Conservation (phyloP, 495 filamentous ascomycete species). For the Glonium stellatum region DNA sequence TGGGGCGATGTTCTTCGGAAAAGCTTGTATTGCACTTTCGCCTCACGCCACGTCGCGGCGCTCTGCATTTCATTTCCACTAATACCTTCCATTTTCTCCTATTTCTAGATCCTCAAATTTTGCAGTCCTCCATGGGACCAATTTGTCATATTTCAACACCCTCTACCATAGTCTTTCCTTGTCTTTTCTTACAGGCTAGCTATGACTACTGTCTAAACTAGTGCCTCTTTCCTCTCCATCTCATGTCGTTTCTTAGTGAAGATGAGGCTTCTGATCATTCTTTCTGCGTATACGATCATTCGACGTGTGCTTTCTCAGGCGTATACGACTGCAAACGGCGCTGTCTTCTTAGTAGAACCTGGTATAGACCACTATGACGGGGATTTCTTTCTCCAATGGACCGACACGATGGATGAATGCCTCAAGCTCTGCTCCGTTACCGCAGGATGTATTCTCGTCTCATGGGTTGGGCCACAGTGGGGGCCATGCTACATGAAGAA, state of each 20-base stretch:
- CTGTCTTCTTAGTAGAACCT: background rate
- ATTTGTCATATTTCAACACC: no score
- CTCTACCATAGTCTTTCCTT: no score
- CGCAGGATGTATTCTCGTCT: constrained; percentile 1
- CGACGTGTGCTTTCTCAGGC: background rate
- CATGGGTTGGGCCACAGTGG: background rate
- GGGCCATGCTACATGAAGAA: constrained; percentile 1
- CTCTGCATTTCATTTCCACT: no score
- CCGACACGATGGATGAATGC: background rate
- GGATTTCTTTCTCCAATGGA: background rate
- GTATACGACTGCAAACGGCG: background rate
- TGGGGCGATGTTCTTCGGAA: no score
- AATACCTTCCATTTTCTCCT: no score
- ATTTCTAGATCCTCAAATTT: no score
- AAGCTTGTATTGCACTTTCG: no score
- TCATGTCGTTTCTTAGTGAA: background rate
- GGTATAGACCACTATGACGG: background rate
- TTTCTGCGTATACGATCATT: background rate
- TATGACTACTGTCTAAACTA: no score
- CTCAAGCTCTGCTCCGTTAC: background rate
- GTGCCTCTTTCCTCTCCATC: no score
- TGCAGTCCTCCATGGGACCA: no score
- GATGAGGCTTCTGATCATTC: background rate
- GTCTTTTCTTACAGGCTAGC: no score
- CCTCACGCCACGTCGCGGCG: no score